Base-by-base conservation (phyloP, 2,329 filamentous ascomycete genomes). In the Xylaria sp. region DNA sequence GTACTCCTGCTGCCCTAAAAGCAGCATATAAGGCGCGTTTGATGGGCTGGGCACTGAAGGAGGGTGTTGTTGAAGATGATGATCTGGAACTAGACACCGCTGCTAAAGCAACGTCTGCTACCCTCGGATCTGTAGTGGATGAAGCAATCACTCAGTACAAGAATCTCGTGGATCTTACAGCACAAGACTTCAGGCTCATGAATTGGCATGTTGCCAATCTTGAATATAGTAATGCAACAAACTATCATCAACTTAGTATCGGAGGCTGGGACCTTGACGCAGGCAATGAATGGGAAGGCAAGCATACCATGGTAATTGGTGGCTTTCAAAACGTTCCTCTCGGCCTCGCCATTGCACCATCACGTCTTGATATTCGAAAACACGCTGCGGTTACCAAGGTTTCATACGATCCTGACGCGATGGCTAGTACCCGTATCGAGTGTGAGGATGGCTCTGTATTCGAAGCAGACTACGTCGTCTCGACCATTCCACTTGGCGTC, bases 191-290 rank as follows among this genome's bases (percentile, higher is more conserved):
- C 80, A 89, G 96, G 55, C 85, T 99, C 18, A 87, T 98, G 76
- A 99, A 98, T 77, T 99, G 96, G 96, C 97, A 99, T 80, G 92
- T 98, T 79, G 97, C 97, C 72, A 99, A 99, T 78, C 86, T 99
- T 15, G 96, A 99, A 80, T 99, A 99, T 78, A 97, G 95, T 71
- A 99, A 98, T 79, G 96, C 96, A 1, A 93, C 91, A 1, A 97
- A 94, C 73, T 90, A 97, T 64, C 91, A 92, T 72, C 91, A 92
- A 71, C 87, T 99, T 20, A 98, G 95, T 79, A 88, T 99, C 15
- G 90, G 91, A 8, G 91, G 94, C 0, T 98, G 97, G 93, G 97
- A 99, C 80, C 94, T 99, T 76, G 97, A 99, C 78, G 94, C 94
- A 59, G 96, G 96, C 0, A 98, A 99, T 75, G 96, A 99, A 78